These are phyloP conservation scores for Cynanchum wilfordii DNA, from an alignment of 257 asterid genomes.

Conservation along the genomic window DNA sequence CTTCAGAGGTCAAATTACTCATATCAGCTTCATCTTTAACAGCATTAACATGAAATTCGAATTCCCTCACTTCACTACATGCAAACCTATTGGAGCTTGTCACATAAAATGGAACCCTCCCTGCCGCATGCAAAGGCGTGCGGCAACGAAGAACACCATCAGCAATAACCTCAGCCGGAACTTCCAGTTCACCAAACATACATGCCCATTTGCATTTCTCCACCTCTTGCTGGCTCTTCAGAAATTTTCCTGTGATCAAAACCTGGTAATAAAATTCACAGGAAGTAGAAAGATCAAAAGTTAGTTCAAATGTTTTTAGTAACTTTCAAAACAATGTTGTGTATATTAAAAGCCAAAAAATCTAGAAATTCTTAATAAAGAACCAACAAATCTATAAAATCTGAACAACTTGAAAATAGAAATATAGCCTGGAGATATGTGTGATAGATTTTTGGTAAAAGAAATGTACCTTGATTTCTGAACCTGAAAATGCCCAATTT, in stretches of 20 bases:
- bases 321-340: not conserved
- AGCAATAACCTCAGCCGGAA: conserved; percentile 70
- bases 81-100: conserved; percentile 93
- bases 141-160: conserved; percentile 77
- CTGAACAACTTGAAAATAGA: conserved; percentile 14
- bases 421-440: conserved; percentile 4
- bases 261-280: conserved; percentile 40
- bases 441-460: not conserved
- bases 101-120: conserved; percentile 77
- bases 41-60: conserved; percentile 50
- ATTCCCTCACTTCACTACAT: conserved; percentile 94
- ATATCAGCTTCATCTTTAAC: conserved; percentile 33
- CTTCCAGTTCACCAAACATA: conserved; percentile 94
- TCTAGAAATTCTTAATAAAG: not conserved
- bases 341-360: not conserved
- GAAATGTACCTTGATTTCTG: conserved; percentile 58
- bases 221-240: conserved; percentile 53
- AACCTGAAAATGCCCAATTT: conserved; percentile 68
- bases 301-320: not conserved
- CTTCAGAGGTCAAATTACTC: conserved; percentile 36
- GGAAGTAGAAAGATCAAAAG: not conserved
- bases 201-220: conserved; percentile 76
- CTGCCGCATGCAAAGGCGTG: conserved; percentile 65
- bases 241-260: conserved; percentile 63
- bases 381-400: not conserved